These are phyloP conservation scores for Diaporthe helianthi DNA, from an alignment of 2,329 filamentous ascomycete species.

Conservation along the genomic window DNA sequence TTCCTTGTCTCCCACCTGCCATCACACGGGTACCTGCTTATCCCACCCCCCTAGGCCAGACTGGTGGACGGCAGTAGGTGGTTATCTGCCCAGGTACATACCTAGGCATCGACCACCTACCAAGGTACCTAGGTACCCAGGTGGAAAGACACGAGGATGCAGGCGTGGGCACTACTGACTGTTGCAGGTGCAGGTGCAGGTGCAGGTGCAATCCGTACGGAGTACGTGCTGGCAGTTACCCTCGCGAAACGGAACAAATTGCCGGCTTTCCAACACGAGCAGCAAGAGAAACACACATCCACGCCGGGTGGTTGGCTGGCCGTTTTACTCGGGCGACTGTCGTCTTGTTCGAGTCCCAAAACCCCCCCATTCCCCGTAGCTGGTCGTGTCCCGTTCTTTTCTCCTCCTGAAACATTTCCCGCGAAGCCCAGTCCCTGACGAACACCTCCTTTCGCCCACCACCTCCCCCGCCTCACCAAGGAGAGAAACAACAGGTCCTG, in stretches of 20 bases:
- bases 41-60: not conserved
- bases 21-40: not conserved
- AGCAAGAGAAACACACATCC: not conserved
- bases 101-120: not conserved
- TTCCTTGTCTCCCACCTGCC: not conserved
- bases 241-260: slow-evolving; percentile 11
- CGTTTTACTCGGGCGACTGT: slow-evolving; percentile 12
- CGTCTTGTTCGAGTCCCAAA: not conserved
- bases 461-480: not conserved
- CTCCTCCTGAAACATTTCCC: slow-evolving; percentile 22
- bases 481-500: not conserved
- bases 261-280: slow-evolving; percentile 7
- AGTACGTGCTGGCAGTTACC: too few relatives aligned
- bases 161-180: not conserved
- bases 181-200: not conserved
- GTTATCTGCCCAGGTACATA: not conserved
- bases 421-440: not conserved
- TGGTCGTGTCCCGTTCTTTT: not conserved
- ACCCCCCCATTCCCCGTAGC: not conserved
- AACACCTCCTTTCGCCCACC: slow-evolving; percentile 2
- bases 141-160: not conserved
- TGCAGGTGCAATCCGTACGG: not conserved
- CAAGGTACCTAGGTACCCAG: not conserved
- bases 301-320: not conserved
- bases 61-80: not conserved